These are phyloP conservation scores for Monilinia vaccinii-corymbosi DNA, from an alignment of 2,329 filamentous ascomycete species.

Conservation along the genomic window DNA sequence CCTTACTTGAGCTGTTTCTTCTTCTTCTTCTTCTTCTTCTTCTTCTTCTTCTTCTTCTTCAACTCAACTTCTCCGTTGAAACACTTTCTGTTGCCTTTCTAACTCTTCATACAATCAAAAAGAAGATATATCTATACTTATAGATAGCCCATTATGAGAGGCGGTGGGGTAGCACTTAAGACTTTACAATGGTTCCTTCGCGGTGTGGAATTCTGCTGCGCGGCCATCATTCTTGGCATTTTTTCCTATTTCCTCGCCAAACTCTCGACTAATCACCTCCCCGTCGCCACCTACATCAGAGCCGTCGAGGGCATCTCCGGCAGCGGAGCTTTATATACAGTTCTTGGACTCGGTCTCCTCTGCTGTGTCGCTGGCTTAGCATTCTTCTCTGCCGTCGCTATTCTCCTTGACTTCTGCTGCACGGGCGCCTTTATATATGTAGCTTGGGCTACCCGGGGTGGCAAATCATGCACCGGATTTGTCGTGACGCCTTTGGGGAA, in stretches of 20 bases:
- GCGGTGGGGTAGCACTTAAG: conserved; percentile 56
- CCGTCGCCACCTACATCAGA: conserved; percentile 55
- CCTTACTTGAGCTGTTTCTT: no score
- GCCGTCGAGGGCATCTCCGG: conserved; percentile 75
- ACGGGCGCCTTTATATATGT: conserved; percentile 72
- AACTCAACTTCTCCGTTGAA: neutral
- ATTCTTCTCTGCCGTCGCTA: conserved; percentile 62
- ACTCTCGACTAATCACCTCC: conserved; percentile 53
- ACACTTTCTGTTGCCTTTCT: neutral
- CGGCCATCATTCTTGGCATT: conserved; percentile 65
- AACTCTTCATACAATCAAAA: neutral
- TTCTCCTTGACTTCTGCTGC: conserved; percentile 71
- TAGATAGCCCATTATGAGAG: conserved; percentile 41
- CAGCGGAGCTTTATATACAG: conserved; percentile 62
- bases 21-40: neutral
- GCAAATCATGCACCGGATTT: conserved; percentile 56
- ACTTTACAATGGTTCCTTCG: conserved; percentile 63
- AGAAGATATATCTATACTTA: neutral
- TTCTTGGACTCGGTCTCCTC: conserved; percentile 63
- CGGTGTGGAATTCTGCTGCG: conserved; percentile 61
- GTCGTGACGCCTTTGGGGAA: conserved; percentile 62
- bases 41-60: neutral
- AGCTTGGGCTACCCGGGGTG: conserved; percentile 62
- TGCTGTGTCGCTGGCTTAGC: conserved; percentile 70
- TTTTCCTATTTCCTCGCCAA: conserved; percentile 80